phyloP scores from a whole-genome alignment of 805 yeast genomes.

The Zygoascus bituminiphila region DNA sequence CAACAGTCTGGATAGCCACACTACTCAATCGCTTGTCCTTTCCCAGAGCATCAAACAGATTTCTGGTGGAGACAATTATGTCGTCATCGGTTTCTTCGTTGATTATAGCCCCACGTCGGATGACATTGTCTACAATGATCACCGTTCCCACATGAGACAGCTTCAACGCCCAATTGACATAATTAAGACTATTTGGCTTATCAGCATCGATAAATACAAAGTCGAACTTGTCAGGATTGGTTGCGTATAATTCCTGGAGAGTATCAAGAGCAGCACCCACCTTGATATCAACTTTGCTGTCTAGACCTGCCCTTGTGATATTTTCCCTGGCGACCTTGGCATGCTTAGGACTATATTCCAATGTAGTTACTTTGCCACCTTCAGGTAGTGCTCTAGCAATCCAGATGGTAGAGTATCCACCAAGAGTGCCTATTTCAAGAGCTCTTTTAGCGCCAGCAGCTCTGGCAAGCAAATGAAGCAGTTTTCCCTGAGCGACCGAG shows the following conservation, averaged over 20 bases:
- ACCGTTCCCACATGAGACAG: constrained; percentile 6
- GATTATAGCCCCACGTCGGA: constrained; percentile 8
- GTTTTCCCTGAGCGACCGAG: constrained; percentile 10
- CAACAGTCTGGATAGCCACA: constrained; percentile 12
- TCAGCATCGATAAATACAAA: constrained; percentile 14
- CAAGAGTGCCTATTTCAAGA: constrained; percentile 14
- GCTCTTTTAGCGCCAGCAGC: constrained; percentile 8
- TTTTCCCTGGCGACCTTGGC: constrained; percentile 14
- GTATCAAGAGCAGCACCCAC: constrained; percentile 14
- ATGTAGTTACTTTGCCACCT: constrained; percentile 7
- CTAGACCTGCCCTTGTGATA: constrained; percentile 13
- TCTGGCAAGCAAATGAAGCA: constrained; percentile 7
- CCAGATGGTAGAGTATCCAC: constrained; percentile 13
- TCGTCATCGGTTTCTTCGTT: neutral
- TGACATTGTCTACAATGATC: constrained; percentile 12
- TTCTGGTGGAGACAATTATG: constrained; percentile 4
- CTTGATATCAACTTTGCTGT: constrained; percentile 12
- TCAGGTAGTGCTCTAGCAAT: constrained; percentile 12
- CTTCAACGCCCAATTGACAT: constrained; percentile 14
- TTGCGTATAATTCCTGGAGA: constrained; percentile 1
- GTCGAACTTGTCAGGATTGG: constrained; percentile 3
- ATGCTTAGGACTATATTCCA: constrained; percentile 10
- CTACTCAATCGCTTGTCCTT: constrained; percentile 9
- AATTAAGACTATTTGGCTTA: constrained; percentile 9
- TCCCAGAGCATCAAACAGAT: constrained; percentile 6